Percentiles rank a stretch among this genome's conserved stretches.
phyloP scores from a whole-genome alignment of 2,329 filamentous ascomycete genomes.

The Ceratocystis harringtonii region DNA sequence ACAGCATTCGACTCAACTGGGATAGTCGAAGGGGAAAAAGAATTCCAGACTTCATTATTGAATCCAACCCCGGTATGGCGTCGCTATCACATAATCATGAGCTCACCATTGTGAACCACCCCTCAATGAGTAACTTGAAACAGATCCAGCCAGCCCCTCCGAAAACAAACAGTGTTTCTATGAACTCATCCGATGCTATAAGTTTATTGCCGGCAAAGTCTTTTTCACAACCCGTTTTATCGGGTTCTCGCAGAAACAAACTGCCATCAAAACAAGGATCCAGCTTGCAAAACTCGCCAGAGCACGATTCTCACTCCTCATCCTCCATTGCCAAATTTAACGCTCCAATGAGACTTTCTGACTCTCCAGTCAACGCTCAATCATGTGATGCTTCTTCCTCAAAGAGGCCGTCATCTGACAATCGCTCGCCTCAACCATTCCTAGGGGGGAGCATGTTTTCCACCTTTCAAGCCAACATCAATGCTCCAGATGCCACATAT shows the following conservation, averaged over 20 bases:
- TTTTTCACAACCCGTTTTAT: not conserved
- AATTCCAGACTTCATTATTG: constrained; percentile 14
- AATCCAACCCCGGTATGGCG: constrained; percentile 18
- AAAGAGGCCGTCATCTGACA: not conserved
- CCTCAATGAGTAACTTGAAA: not conserved
- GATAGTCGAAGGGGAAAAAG: constrained; percentile 39
- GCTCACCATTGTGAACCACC: constrained; percentile 26
- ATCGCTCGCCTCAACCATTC: not conserved
- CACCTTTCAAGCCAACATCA: constrained; percentile 10
- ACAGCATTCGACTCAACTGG: constrained; percentile 70
- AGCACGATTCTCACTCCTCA: not conserved
- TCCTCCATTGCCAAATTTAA: not conserved
- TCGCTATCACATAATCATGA: constrained; percentile 23
- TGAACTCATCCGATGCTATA: not conserved
- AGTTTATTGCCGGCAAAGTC: not conserved
- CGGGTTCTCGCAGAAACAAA: not conserved
- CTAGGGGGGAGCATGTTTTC: constrained; percentile 9
- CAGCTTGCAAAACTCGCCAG: not conserved
- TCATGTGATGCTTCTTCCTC: not conserved
- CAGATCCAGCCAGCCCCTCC: constrained; percentile 9
- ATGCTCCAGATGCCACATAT: not conserved
- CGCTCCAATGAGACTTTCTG: not conserved
- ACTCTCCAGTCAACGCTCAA: not conserved
- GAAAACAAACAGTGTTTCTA: not conserved
- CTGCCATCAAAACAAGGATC: not conserved